These are phyloP conservation scores for Linderniella brevidens DNA, from an alignment of 257 asterid species.

Conservation along the genomic window DNA sequence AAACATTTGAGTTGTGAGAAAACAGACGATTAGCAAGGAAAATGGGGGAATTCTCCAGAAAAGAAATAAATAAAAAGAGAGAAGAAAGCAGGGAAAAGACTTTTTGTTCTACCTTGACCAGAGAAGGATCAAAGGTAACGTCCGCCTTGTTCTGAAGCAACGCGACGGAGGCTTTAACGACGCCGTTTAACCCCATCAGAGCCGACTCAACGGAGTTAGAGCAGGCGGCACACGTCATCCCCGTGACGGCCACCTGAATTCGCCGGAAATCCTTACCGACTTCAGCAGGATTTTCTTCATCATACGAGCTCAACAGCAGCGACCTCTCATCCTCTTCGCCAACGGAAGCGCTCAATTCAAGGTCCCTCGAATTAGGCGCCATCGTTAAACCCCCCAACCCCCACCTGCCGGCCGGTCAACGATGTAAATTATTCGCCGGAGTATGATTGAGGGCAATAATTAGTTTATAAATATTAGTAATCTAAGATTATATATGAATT, in stretches of 20 bases:
- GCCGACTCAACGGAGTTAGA: slow-evolving; percentile 90
- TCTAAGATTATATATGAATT: too few species aligned
- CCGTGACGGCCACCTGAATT: slow-evolving; percentile 68
- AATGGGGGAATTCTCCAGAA: neutral
- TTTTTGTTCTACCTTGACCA: slow-evolving; percentile 68
- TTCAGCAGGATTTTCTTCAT: slow-evolving; percentile 22
- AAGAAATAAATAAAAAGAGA: neutral
- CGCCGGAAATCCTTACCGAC: slow-evolving; percentile 22
- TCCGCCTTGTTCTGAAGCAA: slow-evolving; percentile 92
- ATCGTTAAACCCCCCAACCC: slow-evolving; percentile 17
- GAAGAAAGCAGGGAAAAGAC: slow-evolving; percentile 10
- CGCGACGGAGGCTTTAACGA: slow-evolving; percentile 77
- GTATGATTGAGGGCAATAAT: too few species aligned
- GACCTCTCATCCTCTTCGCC: slow-evolving; percentile 34
- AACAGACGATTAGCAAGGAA: too few species aligned
- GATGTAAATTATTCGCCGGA: too few species aligned
- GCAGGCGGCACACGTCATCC: slow-evolving; percentile 99
- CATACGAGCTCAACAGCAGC: slow-evolving; percentile 44
- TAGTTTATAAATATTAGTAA: too few species aligned
- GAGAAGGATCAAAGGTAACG: slow-evolving; percentile 49
- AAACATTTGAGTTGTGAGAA: too few species aligned
- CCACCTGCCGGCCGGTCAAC: too few species aligned
- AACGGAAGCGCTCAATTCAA: slow-evolving; percentile 43
- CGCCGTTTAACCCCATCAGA: slow-evolving; percentile 51
- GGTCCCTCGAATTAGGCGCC: slow-evolving; percentile 47